Base-by-base conservation (phyloP, 768 basidiomycete genomes). In the Termitomyces sp. region DNA sequence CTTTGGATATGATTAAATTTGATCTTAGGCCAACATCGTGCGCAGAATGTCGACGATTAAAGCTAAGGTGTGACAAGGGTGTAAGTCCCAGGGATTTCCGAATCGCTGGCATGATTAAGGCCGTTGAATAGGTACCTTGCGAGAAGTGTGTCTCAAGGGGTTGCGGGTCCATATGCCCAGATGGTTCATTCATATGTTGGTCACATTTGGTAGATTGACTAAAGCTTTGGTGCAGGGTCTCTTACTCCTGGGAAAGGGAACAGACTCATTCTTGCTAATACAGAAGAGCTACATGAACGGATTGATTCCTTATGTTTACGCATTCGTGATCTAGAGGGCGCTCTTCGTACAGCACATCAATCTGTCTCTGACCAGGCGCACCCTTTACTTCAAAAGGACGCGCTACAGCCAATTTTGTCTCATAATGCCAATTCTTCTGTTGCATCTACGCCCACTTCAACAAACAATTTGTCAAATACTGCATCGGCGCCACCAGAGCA, bases 101-200 rank as follows among this genome's bases (percentile, higher is more conserved):
- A 9, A 41, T 5, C 39, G 34, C n/a, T 26, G 16, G 15, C 16
- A 28, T 45, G 10, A 49, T 20, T 15, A 15, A 26, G 24, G 7
- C 7, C 16, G 12, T 39, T 5, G 46, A 55, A 26, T 63, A 90
- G 87, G 78, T 90, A 34, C 89, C 89, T 12, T 92, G 89, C 71
- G 85, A 86, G 70, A 90, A 84, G 68, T 92, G 90, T 66, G 81
- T 81, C 24, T 85, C 86, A 57, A 77, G 88, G 65, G 89, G 89
- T 34, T 91, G 88, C 65, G 83, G 82, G 24, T 75, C 82, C 18
- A 86, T 91, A 56, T 92, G 89, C 70, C 89, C 89, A n/a, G 82
- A 86, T 56, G 89, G 89, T 86, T 62, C 45, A 67, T 54, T 41
- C 18, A 39, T 46, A 61, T 54, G 51, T 56, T 29, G 52, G 42